phyloP scores from a whole-genome alignment of 441 rosid species.

The Gossypium schwendimanii region DNA sequence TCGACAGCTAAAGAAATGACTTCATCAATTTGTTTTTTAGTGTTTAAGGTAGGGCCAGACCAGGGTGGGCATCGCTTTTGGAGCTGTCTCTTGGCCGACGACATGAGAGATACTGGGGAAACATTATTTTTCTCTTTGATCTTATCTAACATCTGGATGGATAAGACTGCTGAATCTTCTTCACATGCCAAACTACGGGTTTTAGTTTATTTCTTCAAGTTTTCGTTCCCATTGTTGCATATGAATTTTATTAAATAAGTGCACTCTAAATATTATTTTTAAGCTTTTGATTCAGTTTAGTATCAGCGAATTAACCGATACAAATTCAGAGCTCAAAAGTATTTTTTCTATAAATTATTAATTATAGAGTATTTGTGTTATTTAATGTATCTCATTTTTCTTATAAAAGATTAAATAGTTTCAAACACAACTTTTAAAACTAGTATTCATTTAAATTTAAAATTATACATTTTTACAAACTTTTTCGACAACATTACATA shows the following conservation, averaged over 20 bases:
- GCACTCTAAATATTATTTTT: neutral
- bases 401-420: too few species aligned
- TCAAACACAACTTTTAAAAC: too few species aligned
- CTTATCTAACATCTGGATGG: neutral
- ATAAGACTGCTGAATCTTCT: neutral
- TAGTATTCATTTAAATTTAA: too few species aligned
- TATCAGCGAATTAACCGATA: too few species aligned
- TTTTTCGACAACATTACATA: too few species aligned
- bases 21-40: neutral
- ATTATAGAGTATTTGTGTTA: too few species aligned
- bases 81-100: neutral
- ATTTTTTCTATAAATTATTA: too few species aligned
- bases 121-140: neutral
- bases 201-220: neutral
- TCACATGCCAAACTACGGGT: neutral
- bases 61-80: neutral
- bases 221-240: neutral
- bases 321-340: too few species aligned
- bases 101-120: neutral
- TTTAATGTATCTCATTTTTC: too few species aligned
- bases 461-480: too few species aligned
- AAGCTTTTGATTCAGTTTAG: too few species aligned
- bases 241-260: neutral
- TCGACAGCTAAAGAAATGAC: neutral
- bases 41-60: neutral